Conservation (phyloP, 257 asterid genomes). For the Ophiorrhiza pumila region DNA sequence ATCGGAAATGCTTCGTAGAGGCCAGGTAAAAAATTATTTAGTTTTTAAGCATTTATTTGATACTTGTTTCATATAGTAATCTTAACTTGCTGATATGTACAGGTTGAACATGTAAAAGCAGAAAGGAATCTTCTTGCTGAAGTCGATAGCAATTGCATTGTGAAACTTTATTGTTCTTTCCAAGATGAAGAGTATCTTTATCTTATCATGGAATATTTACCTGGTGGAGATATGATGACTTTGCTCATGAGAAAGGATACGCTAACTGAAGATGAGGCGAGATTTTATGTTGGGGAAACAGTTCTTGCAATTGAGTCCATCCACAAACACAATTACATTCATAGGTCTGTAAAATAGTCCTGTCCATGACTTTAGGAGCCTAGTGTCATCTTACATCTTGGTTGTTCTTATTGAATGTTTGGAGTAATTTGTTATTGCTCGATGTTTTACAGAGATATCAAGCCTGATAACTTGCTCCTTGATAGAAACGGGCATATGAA, state of each 20-base stretch:
- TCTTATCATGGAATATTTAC: slow-evolving; percentile 94
- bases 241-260: slow-evolving; percentile 93
- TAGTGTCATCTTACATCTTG: slow-evolving; percentile 15
- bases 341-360: slow-evolving; percentile 53
- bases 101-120: slow-evolving; percentile 96
- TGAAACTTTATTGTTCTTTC: slow-evolving; percentile 92
- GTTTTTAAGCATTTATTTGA: slow-evolving; percentile 16
- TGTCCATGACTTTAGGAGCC: slow-evolving; percentile 15
- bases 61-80: slow-evolving; percentile 6
- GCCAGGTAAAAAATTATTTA: slow-evolving; percentile 62
- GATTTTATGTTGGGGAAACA: slow-evolving; percentile 89
- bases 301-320: slow-evolving; percentile 96
- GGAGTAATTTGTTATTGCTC: slow-evolving; percentile 7
- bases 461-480: slow-evolving; percentile 95
- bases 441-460: slow-evolving; percentile 75
- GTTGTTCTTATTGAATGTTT: neutral
- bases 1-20: slow-evolving; percentile 98
- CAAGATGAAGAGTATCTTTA: slow-evolving; percentile 95
- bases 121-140: slow-evolving; percentile 92
- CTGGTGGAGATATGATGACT: slow-evolving; percentile 99
- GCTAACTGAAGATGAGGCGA: slow-evolving; percentile 83
- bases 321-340: slow-evolving; percentile 89
- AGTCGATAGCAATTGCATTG: slow-evolving; percentile 96
- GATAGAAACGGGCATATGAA: slow-evolving; percentile 95
- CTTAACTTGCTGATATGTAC: slow-evolving; percentile 17